Base-by-base conservation (phyloP, 768 basidiomycete species). In the Russula compacta region DNA sequence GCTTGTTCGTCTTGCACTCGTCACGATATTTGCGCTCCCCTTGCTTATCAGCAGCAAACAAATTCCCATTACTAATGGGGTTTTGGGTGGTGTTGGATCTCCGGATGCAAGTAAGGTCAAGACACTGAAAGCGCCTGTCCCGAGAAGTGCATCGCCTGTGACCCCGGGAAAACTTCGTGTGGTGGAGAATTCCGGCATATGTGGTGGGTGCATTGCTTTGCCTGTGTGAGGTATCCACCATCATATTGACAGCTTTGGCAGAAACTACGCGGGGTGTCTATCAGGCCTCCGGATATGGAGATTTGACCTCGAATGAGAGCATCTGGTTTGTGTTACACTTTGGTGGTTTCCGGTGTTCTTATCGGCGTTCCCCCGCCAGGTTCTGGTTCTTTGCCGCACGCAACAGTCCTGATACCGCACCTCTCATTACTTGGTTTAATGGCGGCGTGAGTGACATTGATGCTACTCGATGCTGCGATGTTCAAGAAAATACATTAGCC, bases 351-450 rank as follows among this genome's bases (percentile, higher is more conserved):
- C 42, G 46, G 29, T 24, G 14, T 36, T 36, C 1, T 55, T 43
- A 57, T 42, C 15, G 12, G n/a, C 19, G 52, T 52, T 7, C 53
- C 6, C 7, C 29, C 19, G 12, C 42, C 52, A 84, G 83, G 80
- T 86, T 85, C 73, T 85, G 83, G 83, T 86, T 82, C 73, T 86
- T 86, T 64, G 83, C 74, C 12, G 78, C 84, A 0, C 79, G 84
- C n/a, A 79, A 81, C 29, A 81, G 82, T 66, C 78, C 83, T 0
- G 77, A 77, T 24, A 83, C 76, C 0, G 84, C 83, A 0, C 84
- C 85, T n/a, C 75, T 87, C 17, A 75, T 80, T 21, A 73, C 85
- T 9, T 86, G 84, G 85, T 81, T 86, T 61, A 85, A 86, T 69
- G 84, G 84, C 33, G 75, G 74, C 11, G 74, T 76, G 57, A 64